Evolutionary conservation across 768 basidiomycete genomes (phyloP), one percentile per base, ranked within the genome.

Genomic region (Pleurotus pulmonarius): DNA sequence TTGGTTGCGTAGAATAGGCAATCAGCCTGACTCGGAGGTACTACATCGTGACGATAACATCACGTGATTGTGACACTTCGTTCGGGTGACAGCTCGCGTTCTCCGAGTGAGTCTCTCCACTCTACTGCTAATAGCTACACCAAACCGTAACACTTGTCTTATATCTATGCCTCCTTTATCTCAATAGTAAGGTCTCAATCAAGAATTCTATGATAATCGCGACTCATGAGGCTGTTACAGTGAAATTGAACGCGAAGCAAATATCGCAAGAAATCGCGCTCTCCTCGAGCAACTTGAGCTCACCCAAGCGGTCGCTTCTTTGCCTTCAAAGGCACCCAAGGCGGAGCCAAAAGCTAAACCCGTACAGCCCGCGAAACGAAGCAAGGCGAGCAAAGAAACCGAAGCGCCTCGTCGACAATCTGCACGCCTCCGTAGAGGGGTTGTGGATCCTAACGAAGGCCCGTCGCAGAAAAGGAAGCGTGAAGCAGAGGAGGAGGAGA

Each of bases 221-320:
- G 39, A 46, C 9, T 20, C 16, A n/a, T 57, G 18, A 22, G 18
- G 49, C 47, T 11, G 24, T 18, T 5, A 45, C 49, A 78, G 78
- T 67, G 91, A 92, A 70, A 72, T 79, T 18, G 87, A 91, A 61
- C 85, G 91, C 16, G 85, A 89, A 66, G 86, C 83, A 7, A 93
- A 91, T 63, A 91, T 93, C 45, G 90, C 88, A 11, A 81, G 88
- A 49, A 94, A 94, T 66, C 85, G 82, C 43, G 86, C 83, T 3
- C 74, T 92, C 7, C 75, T 94, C 38, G 84, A 88, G 60, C 71
- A 90, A 64, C 79, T 93, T 15, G 83, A 88, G 15, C 75, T 90
- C 29, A 79, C 82, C 62, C 80, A 81, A 61, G 83, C 82, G 1
- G 77, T 77, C 38, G 69, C 74, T 4, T 67, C 72, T 13, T 73